Evolutionary conservation across 352 stramenopile species (phyloP), one percentile per base, ranked within the genome.

Genomic region (Poterioochromonas sp.): DNA sequence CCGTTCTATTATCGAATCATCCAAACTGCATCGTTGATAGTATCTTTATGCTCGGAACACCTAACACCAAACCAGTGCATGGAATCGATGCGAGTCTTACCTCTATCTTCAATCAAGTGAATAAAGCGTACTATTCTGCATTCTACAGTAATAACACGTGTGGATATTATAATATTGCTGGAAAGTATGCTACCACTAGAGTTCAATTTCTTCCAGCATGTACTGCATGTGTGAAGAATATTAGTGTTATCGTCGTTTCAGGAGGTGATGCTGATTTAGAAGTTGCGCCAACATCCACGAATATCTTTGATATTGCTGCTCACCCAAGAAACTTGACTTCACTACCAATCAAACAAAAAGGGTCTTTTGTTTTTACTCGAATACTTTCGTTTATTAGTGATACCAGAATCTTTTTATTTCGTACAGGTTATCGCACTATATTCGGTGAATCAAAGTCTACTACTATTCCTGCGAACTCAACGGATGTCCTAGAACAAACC

Each of bases 171-270:
- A 39, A 39, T 65, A 5, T 39, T 15, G 34, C 8, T 15, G 34
- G 26, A 15, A 39, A 35, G 12, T 11, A 58, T 26, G 47, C 15
- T 58, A 58, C 15, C 15, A 26, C 15, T 58, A 15, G 47, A 26
- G 47, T 58, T 58, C 15, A 58, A 26, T 26, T 58, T 26, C 15
- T 70, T 12, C 29, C n/a, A n/a, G n/a, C 62, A 35, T 35, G 32
- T 71, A 8, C 62, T n/a, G 41, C 5, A 41, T 71, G 62, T 71
- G 34, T 71, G 32, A 40, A 40, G 20, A 3, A 71, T 71, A 22
- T 69, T 49, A 12, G 47, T 34, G 12, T 78, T 8, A n/a, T 78
- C 15, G 70, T 40, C 32, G 35, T 78, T 43, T 69, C 71, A 26
- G 71, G 71, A 51, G 69, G 69, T 44, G 32, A 58, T 22, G 39